Evolutionary conservation across 2,329 filamentous ascomycete genomes (phyloP), one percentile per base, ranked within the genome.

Genomic region (Xylaria sp.): DNA sequence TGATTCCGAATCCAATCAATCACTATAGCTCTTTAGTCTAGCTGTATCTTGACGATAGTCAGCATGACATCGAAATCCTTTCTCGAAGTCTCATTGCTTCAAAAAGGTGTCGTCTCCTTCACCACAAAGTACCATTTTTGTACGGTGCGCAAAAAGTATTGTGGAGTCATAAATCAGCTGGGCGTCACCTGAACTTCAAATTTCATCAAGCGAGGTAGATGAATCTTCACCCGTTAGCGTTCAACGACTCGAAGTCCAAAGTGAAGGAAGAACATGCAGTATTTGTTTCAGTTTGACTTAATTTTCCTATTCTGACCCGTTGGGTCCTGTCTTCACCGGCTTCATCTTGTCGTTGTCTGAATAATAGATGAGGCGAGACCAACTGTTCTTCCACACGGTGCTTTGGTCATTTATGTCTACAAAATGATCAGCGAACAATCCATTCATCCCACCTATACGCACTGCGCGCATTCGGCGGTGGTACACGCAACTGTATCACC

Each of bases 1-100:
- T 62, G 23, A 13, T 28, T 49, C 39, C 65, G 20, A 36, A 60
- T 46, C 61, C 23, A 57, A 57, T 67, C 55, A 39, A 57, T 20
- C 18, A 15, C 20, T 51, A 36, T 49, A 54, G 18, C 25, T 52
- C 8, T 31, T 20, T n/a, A 52, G 5, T 49, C 31, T 31, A 61
- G 15, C 36, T 48, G 31, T 49, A 23, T 13, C 7, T 48, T 28
- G 18, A 46, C 55, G 41, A 62, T 33, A 33, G 23, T 18, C 25
- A 54, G 36, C 39, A 8, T 64, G 60, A 23, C 36, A 18, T 41
- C 13, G 13, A 31, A 25, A 36, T 61, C 25, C 49, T 51, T 36
- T 52, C 10, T 46, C 25, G 43, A 39, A 41, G 20, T 23, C 36
- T 25, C 36, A 31, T n/a, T 48, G 13, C 58, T 55, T 68, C 36